Evolutionary conservation across 345 rosid genomes (phyloP), one percentile per base, ranked within the genome.

Genomic region (Gossypium raimondii): DNA sequence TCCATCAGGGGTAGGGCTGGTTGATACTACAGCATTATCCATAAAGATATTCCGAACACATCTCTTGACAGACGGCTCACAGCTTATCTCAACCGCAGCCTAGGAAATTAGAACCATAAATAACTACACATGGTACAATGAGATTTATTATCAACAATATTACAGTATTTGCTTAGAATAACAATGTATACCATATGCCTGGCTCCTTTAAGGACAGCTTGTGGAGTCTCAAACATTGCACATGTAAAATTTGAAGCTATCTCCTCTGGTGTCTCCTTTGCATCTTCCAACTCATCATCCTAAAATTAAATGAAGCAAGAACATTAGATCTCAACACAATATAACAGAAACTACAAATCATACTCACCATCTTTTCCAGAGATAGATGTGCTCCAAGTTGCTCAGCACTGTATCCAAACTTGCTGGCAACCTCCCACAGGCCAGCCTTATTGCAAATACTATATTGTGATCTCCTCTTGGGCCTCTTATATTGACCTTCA

Each of bases 21-120:
- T 96, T 45, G 98, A 96, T 70, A 96, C 89, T 27, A 89, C 89
- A 72, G 94, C 98, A 81, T 89, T 81, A 55, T 92, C 98, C 92
- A 96, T 88, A 73, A 85, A 96, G 51, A 83, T 82, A n/a, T 81
- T 74, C 24, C 98, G 97, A 22, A 90, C 90, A 81, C 87, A 86
- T 80, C 85, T 93, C 81, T 92, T 87, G 52, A 93, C 89, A 64
- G 84, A 86, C 53, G 99, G 99, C 85, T 96, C 97, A 63, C 97
- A 92, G 78, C 99, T 93, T 81, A 96, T 96, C 87, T 93, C 98
- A 77, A 93, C 89, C 7, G 94, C 98, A 69, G 99, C 99, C 99
- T 93, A 80, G 44, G 78, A 65, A 73, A 38, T 44, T 10, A 22
- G 25, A 75, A 55, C 27, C 51, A 75, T 55, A 45, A 17, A 52